Evolutionary conservation across 2,329 filamentous ascomycete species (phyloP).

Genomic region (Calonectria pseudoreteaudii): DNA sequence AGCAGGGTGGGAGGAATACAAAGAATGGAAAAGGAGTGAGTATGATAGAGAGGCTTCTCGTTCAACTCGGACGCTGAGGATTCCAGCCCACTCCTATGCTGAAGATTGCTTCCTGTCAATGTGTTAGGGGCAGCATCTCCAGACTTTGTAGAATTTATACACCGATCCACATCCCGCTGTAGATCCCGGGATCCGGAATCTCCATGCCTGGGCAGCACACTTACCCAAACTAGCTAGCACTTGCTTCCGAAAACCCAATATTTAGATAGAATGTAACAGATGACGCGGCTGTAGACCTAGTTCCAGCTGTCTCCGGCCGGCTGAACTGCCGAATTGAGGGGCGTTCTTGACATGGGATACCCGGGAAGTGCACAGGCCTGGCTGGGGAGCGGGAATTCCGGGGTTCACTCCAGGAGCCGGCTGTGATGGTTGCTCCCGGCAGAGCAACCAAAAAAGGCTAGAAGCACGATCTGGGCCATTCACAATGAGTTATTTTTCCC

Average conservation of each 20-base stretch:
- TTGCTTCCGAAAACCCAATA: not conserved
- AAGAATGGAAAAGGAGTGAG: not conserved
- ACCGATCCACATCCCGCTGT: not conserved
- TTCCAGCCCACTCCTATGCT: not conserved
- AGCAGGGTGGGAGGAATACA: not conserved
- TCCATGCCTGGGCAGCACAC: not conserved
- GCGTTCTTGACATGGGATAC: not conserved
- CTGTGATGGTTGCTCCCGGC: not conserved
- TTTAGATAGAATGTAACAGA: not conserved
- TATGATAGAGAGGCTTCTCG: not conserved
- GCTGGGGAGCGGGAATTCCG: constrained; percentile 4
- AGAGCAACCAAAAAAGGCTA: not conserved
- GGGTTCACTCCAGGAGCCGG: not conserved
- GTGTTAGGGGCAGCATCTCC: not conserved
- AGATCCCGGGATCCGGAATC: not conserved
- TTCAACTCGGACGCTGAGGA: not conserved
- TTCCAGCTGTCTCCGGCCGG: not conserved
- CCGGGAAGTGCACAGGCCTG: constrained; percentile 5
- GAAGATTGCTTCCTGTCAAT: not conserved
- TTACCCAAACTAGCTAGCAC: not conserved
- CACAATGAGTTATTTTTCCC: not conserved
- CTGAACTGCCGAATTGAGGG: not conserved
- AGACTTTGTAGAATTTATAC: not conserved
- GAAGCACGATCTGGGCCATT: not conserved
- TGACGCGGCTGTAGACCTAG: not conserved